Evolutionary conservation across 2,329 filamentous ascomycete species (phyloP).

Genomic region (Paecilomyces variotii): DNA sequence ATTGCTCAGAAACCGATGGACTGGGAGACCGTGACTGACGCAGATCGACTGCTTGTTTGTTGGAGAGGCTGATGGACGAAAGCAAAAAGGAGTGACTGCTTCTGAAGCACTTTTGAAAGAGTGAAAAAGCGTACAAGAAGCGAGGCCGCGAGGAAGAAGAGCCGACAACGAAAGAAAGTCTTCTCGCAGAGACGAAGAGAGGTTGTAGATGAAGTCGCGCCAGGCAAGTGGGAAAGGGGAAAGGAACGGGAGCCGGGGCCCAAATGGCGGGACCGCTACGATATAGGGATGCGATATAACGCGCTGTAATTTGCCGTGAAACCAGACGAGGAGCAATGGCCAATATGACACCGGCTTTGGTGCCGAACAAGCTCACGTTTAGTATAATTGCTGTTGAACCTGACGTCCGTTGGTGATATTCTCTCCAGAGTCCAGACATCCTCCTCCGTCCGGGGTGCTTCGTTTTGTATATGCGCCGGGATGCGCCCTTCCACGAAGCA

Average conservation of each 20-base stretch:
- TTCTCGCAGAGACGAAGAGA: background rate
- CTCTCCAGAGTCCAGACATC: background rate
- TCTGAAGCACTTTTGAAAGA: conserved; percentile 14
- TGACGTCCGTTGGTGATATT: background rate
- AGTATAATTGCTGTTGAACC: background rate
- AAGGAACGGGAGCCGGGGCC: background rate
- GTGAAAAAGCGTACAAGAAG: conserved; percentile 14
- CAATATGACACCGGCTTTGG: background rate
- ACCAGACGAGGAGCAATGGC: background rate
- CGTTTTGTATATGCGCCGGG: background rate
- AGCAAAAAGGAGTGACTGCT: conserved; percentile 8
- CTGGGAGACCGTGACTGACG: conserved; percentile 7
- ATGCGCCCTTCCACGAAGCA: background rate
- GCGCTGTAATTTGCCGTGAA: background rate
- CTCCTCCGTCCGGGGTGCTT: background rate
- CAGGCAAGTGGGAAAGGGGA: background rate
- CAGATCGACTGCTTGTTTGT: conserved; percentile 28
- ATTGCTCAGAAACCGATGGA: background rate
- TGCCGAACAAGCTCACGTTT: background rate
- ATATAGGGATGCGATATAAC: background rate
- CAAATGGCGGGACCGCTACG: background rate
- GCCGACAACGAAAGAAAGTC: background rate
- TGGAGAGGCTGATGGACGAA: conserved; percentile 2
- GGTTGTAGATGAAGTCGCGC: background rate
- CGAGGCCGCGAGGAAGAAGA: conserved; percentile 2